Conservation (phyloP, 768 basidiomycete species). For the Mycena venus region DNA sequence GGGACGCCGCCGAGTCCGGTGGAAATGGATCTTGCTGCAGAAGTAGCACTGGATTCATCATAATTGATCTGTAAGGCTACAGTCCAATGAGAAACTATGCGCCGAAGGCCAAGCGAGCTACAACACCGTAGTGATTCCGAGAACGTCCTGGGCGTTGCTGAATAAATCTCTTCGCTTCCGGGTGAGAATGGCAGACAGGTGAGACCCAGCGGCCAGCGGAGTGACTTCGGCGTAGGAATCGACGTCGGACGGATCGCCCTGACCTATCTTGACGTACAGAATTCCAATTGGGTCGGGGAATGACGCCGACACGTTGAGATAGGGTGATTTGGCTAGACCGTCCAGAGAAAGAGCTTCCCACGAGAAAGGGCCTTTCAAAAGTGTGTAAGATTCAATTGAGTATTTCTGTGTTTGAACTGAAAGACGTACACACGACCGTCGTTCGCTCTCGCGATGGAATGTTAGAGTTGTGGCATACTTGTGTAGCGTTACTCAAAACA, state of each 20-base stretch:
- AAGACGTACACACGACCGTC: too few relatives aligned
- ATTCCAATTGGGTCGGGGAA: not conserved
- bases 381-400: too few relatives aligned
- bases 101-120: not conserved
- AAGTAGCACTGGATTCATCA: not conserved
- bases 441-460: too few relatives aligned
- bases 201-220: not conserved
- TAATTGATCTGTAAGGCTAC: not conserved
- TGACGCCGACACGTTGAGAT: too few relatives aligned
- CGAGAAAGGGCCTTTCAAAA: too few relatives aligned
- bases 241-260: not conserved
- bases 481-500: too few relatives aligned
- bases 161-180: not conserved
- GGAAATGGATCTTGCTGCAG: not conserved
- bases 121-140: not conserved
- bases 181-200: not conserved
- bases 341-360: too few relatives aligned
- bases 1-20: not conserved
- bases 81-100: not conserved
- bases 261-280: not conserved
- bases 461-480: too few relatives aligned
- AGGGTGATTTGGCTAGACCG: too few relatives aligned
- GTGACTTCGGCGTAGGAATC: not conserved
- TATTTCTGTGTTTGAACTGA: too few relatives aligned
- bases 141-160: not conserved